Evolutionary conservation across 768 basidiomycete genomes (phyloP).

Genomic region (Calocybe cyanea): DNA sequence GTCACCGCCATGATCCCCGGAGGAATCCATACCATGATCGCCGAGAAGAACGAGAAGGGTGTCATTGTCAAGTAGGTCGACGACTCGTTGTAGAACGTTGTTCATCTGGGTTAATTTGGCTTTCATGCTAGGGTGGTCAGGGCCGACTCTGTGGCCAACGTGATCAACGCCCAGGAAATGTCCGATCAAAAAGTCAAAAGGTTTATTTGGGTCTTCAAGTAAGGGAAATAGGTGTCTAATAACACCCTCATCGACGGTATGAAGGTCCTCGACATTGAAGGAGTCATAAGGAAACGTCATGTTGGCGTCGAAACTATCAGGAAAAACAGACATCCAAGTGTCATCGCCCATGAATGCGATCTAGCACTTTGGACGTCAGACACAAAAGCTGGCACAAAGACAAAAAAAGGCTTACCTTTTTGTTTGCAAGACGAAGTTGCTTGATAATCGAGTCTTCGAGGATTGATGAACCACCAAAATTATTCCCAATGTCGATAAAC

Average conservation of each 20-base stretch:
- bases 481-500: conserved; percentile 90
- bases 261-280: conserved; percentile 97
- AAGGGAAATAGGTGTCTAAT: conserved; percentile 80
- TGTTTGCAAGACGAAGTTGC: conserved; percentile 59
- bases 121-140: conserved; percentile 82
- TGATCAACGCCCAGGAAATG: conserved; percentile 97
- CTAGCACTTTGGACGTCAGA: conserved; percentile 29
- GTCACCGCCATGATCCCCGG: conserved; percentile 96
- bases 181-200: conserved; percentile 87
- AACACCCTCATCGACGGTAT: conserved; percentile 93
- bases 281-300: conserved; percentile 88
- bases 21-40: conserved; percentile 95
- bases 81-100: conserved; percentile 65
- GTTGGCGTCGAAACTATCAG: conserved; percentile 64
- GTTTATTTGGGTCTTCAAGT: conserved; percentile 43
- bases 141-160: conserved; percentile 91
- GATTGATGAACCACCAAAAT: conserved; percentile 85
- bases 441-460: conserved; percentile 84
- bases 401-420: conserved; percentile 42
- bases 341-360: conserved; percentile 94
- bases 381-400: not conserved
- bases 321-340: conserved; percentile 92
- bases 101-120: conserved; percentile 90
- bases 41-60: conserved; percentile 90
- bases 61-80: conserved; percentile 74